Evolutionary conservation across 2,329 filamentous ascomycete species (phyloP).

Genomic region (Curvularia eragrostidis): DNA sequence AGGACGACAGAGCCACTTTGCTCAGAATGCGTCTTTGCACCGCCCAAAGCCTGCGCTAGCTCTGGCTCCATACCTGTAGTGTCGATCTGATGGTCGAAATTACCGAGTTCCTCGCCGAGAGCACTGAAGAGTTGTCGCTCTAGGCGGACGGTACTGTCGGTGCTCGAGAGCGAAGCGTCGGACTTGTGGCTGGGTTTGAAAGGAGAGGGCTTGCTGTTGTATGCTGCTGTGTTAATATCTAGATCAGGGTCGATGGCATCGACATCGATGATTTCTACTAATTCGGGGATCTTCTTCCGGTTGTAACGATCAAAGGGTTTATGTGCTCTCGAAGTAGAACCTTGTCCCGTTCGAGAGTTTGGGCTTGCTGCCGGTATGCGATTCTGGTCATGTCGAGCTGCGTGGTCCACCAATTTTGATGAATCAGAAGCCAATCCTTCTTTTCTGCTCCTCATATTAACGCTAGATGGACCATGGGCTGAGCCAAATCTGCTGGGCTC

Average conservation of each 20-base stretch:
- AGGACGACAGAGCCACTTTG: slow-evolving; percentile 8
- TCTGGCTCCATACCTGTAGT: slow-evolving; percentile 24
- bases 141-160: slow-evolving; percentile 38
- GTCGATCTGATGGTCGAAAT: slow-evolving; percentile 28
- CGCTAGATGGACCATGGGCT: slow-evolving; percentile 21
- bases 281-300: not conserved
- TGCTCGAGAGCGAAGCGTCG: slow-evolving; percentile 30
- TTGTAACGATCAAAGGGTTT: slow-evolving; percentile 5
- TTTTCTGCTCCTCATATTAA: slow-evolving; percentile 35
- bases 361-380: not conserved
- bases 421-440: slow-evolving; percentile 26
- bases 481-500: slow-evolving; percentile 25
- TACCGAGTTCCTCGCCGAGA: slow-evolving; percentile 40
- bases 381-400: slow-evolving; percentile 27
- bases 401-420: slow-evolving; percentile 12
- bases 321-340: not conserved
- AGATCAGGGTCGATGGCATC: slow-evolving; percentile 28
- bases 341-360: not conserved
- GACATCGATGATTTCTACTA: slow-evolving; percentile 33
- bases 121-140: slow-evolving; percentile 42
- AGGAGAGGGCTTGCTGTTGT: slow-evolving; percentile 17
- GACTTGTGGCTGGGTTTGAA: slow-evolving; percentile 34
- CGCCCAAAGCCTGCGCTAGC: slow-evolving; percentile 16
- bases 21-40: slow-evolving; percentile 5
- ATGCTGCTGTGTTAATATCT: slow-evolving; percentile 3